These are phyloP conservation scores for Trichoderma endophyticum DNA, from an alignment of 2,329 filamentous ascomycete species.

Conservation along the genomic window DNA sequence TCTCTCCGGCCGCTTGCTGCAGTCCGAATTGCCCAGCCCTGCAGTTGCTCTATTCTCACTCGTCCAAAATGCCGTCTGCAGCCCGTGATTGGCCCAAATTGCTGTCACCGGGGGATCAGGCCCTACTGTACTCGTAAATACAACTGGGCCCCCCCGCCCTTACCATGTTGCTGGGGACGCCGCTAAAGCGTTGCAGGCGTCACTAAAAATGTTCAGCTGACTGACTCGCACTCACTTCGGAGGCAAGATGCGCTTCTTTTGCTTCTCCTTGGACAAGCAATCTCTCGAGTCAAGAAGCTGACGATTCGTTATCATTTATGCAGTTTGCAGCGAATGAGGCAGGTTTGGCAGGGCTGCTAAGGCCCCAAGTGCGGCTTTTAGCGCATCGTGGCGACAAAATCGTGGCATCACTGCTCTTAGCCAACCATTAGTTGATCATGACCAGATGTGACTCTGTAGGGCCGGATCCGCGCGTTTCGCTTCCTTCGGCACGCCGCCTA, in stretches of 20 bases:
- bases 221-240: neutral
- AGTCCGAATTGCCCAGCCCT: neutral
- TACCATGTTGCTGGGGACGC: neutral
- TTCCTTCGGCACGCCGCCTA: neutral
- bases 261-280: neutral
- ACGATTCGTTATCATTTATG: neutral
- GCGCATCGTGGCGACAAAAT: neutral
- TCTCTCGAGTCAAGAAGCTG: neutral
- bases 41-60: neutral
- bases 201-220: slow-evolving; percentile 6
- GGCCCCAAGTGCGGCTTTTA: neutral
- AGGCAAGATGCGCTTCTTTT: neutral
- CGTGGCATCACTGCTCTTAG: neutral
- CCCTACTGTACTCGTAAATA: too few species aligned
- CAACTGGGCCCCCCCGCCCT: neutral
- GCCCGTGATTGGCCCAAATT: neutral
- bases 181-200: neutral
- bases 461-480: neutral
- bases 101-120: neutral
- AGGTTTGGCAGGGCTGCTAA: neutral
- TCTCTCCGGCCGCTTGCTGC: neutral
- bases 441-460: neutral
- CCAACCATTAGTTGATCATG: neutral
- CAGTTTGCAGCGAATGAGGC: neutral
- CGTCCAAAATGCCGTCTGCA: neutral